phyloP scores from a whole-genome alignment of 345 rosid species.

The Eucalyptus albens region DNA sequence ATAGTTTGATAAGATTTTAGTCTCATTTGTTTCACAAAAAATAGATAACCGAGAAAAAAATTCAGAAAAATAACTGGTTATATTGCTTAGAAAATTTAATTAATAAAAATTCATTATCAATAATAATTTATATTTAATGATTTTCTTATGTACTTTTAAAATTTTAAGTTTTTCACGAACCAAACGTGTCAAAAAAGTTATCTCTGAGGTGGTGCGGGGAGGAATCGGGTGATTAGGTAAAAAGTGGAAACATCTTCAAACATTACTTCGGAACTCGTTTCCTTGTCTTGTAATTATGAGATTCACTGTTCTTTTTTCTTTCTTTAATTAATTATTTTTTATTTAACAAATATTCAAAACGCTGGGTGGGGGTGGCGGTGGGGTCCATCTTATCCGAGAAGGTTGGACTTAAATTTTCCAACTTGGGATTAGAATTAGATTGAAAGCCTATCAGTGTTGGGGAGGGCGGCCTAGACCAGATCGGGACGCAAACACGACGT shows the following conservation, averaged over 20 bases:
- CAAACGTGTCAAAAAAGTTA: neutral
- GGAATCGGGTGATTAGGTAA: neutral
- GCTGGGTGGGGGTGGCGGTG: neutral
- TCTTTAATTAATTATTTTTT: neutral
- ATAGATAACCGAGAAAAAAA: fast-evolving
- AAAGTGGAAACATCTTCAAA: neutral
- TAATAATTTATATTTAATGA: no score
- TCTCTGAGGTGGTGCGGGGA: neutral
- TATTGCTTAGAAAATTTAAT: no score
- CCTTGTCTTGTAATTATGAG: neutral
- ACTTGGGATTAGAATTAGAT: neutral
- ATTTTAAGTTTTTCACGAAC: no score
- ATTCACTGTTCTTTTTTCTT: neutral
- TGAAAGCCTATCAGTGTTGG: neutral
- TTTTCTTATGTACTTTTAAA: no score
- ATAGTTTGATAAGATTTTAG: fast-evolving
- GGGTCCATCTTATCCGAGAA: neutral
- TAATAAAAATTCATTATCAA: no score
- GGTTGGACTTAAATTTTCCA: neutral
- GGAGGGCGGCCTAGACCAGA: neutral
- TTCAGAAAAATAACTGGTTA: no score
- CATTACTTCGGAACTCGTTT: neutral
- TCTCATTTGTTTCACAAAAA: fast-evolving
- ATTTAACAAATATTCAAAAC: neutral
- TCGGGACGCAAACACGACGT: neutral